Evolutionary conservation across 768 basidiomycete genomes (phyloP).

Genomic region (Leccinellum luteum): DNA sequence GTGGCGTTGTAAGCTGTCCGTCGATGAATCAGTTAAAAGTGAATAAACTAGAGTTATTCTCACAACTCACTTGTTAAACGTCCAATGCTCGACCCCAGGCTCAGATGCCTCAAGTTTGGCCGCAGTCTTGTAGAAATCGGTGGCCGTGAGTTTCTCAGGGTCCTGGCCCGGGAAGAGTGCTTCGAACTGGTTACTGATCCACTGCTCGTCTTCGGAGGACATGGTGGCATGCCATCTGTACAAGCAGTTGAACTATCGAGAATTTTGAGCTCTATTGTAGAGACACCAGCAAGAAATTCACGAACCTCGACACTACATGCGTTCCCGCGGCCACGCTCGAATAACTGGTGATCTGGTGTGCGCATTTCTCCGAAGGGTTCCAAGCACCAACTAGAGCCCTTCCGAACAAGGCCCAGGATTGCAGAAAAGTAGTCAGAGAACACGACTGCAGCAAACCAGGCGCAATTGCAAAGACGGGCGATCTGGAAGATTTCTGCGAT

Average conservation of each 20-base stretch:
- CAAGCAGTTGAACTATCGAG: constrained; percentile 70
- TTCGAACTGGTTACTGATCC: constrained; percentile 52
- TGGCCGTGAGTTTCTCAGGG: constrained; percentile 42
- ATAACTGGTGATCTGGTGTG: constrained; percentile 51
- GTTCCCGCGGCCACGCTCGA: constrained; percentile 81
- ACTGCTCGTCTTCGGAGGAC: constrained; percentile 66
- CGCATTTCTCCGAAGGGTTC: constrained; percentile 76
- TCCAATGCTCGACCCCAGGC: constrained; percentile 59
- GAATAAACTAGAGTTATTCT: background rate
- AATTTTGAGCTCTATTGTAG: background rate
- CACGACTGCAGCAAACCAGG: constrained; percentile 76
- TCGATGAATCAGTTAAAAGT: constrained; percentile 3
- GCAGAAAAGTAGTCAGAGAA: constrained; percentile 82
- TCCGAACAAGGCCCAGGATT: constrained; percentile 75
- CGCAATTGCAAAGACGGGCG: constrained; percentile 72
- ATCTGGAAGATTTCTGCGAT: constrained; percentile 76
- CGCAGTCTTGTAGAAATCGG: constrained; percentile 53
- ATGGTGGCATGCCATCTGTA: constrained; percentile 88
- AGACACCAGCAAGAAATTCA: background rate
- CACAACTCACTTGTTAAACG: constrained; percentile 53
- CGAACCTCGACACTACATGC: constrained; percentile 77
- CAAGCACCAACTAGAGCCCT: constrained; percentile 76
- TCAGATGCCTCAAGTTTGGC: constrained; percentile 38
- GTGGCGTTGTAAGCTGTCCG: constrained; percentile 56
- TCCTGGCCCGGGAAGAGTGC: constrained; percentile 53